Evolutionary conservation across 371 early-diverging fungal species (phyloP), one percentile per base, ranked within the genome.

Genomic region (Mortierella polycephala): DNA sequence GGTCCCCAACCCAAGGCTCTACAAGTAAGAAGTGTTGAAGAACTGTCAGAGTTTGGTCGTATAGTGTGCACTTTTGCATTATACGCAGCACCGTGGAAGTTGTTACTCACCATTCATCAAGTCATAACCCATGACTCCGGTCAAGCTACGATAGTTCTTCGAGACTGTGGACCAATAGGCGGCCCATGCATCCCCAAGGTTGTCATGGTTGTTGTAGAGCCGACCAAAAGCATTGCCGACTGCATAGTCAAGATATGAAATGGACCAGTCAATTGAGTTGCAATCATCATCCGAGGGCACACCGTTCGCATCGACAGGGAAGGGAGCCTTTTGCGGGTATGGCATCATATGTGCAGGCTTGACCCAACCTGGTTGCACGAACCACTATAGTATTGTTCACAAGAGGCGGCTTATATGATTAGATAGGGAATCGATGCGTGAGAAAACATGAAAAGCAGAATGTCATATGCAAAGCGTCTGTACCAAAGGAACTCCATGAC

Each of bases 51-150:
- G 14, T 41, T 39, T 20, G 11, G 12, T 50, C 42, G 7, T 44
- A 65, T 46, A 16, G 8, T 40, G 11, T 44, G n/a, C n/a, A 46
- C 11, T 20, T 18, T 23, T 13, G 37, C 40, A 21, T 1, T 14
- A 1, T n/a, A 2, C 18, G 45, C 10, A n/a, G 20, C 16, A 52
- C 18, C 7, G n/a, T 23, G 37, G 18, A n/a, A 5, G 46, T 51
- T 9, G 44, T 20, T 7, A 37, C 59, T 10, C 65, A 79, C 80
- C 80, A 57, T 89, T 89, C 63, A 89, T 82, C 44, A 89, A 56
- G 55, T 89, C 86, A 61, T 89, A 89, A 0, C 89, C 89, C 58
- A 87, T 75, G 16, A 89, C 75, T 62, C 88, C 87, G 41, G 74
- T 74, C 0, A 82, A 67, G 6, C 61, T 64, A 2, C 59, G 67